phyloP scores from a whole-genome alignment of 2,329 filamentous ascomycete genomes.

The Cladobotryum protrusum region DNA sequence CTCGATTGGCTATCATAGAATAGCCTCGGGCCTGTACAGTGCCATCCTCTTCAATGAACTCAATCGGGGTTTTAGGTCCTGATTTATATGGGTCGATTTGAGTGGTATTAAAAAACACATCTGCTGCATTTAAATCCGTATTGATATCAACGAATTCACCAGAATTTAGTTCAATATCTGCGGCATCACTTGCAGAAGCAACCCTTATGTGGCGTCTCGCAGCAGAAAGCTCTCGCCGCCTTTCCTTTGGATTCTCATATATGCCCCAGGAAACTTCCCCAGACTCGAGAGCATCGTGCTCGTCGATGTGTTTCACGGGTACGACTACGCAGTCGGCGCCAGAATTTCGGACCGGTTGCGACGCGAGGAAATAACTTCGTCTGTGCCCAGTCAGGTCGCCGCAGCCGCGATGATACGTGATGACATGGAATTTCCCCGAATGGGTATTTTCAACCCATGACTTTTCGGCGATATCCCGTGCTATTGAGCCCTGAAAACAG shows the following conservation, averaged over 20 bases:
- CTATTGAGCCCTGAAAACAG: background rate
- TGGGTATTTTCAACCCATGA: background rate
- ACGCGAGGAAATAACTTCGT: constrained; percentile 4
- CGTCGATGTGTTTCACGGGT: background rate
- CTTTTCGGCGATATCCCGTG: background rate
- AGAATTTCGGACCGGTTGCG: background rate
- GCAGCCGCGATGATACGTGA: constrained; percentile 5
- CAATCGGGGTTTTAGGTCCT: background rate
- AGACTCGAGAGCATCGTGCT: constrained; percentile 4
- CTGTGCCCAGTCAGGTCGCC: background rate
- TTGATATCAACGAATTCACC: background rate
- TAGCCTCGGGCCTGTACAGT: background rate
- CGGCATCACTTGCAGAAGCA: background rate
- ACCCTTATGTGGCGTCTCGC: background rate
- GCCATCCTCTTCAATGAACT: background rate
- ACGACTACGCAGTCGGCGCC: background rate
- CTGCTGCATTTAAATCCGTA: background rate
- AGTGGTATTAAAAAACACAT: background rate
- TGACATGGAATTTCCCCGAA: background rate
- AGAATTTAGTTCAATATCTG: background rate
- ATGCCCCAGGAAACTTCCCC: constrained; percentile 8
- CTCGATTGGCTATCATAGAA: background rate
- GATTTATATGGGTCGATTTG: background rate
- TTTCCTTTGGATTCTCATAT: constrained; percentile 3
- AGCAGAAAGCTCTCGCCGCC: background rate